Base-by-base conservation (phyloP, 169 alveolate species). In the Cryptosporidium ryanae region DNA sequence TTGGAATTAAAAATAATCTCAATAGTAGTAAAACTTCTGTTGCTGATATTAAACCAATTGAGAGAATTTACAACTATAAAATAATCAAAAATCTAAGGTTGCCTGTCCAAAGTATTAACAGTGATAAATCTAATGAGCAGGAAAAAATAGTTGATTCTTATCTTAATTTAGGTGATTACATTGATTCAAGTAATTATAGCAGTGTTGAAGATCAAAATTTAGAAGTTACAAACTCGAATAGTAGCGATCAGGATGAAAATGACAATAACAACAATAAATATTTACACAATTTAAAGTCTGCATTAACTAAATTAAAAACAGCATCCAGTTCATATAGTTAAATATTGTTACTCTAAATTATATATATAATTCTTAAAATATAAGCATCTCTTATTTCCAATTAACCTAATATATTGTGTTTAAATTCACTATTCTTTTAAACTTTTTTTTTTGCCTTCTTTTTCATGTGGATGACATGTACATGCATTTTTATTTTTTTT, bases 261-360 rank as follows among this genome's bases (percentile, higher is more conserved):
- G 82, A 55, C 23, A 10, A 38, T 38, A 38, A 38, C 46, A 31
- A 15, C 18, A 46, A 76, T 43, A 55, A 29, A n/a, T 6, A 76
- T 43, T 27, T 76, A 29, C 43, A 67, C 25, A 61, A 31, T 18
- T 61, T 76, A 61, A 54, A 55, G 44, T 32, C 87, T 31, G 87
- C 87, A 6, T 29, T 76, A 18, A 34, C 71, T 46, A 76, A 38
- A 31, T 55, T 76, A 27, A 76, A 76, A 61, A 43, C 87, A 38
- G 34, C 52, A 50, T 68, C 83, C 17, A 68, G 50, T 55, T 49
- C 50, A 55, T 68, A 68, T 49, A 68, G 21, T 27, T 50, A 38
- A 38, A 38, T 0, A 38, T 6, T 38, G 0, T 38, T 6, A 6
- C 3, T 38, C 46, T 38, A 0, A 6, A 1, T 38, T 38, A 38